These are phyloP conservation scores for Phaeoacremonium minimum DNA, from an alignment of 2,329 filamentous ascomycete genomes.

Conservation along the genomic window DNA sequence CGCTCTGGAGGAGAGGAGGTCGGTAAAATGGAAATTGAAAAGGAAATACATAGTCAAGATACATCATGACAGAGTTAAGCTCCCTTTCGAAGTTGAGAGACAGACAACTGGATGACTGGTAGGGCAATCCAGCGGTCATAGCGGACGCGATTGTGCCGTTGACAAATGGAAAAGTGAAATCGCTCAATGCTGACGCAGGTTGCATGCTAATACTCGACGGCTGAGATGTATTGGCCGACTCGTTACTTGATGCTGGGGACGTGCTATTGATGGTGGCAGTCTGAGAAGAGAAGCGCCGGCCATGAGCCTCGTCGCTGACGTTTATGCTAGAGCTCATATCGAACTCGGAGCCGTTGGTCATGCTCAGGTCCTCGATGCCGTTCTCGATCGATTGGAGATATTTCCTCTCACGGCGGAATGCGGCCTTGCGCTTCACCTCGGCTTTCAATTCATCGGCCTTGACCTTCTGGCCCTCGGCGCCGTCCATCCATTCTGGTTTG, in stretches of 20 bases:
- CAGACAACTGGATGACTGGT: background rate
- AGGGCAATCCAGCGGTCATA: background rate
- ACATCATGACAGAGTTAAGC: conserved; percentile 15
- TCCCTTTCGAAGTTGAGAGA: background rate
- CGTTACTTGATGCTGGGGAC: background rate
- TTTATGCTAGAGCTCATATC: too few relatives aligned
- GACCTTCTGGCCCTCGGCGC: conserved; percentile 39
- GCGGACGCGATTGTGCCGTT: background rate
- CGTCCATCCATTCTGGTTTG: conserved; percentile 57
- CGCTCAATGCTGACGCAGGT: background rate
- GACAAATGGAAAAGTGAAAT: background rate
- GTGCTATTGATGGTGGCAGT: background rate
- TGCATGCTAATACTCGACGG: background rate
- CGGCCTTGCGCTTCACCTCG: conserved; percentile 52
- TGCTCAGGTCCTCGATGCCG: conserved; percentile 18
- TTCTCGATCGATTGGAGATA: conserved; percentile 36
- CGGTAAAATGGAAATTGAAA: conserved; percentile 20
- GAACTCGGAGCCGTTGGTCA: conserved; percentile 12
- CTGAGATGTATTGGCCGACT: background rate
- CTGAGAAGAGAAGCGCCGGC: background rate
- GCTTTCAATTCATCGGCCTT: conserved; percentile 50
- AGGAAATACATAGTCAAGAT: conserved; percentile 16
- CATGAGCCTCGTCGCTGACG: background rate
- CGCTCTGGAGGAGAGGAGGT: conserved; percentile 13
- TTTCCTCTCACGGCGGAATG: conserved; percentile 42